Evolutionary conservation across 2,329 filamentous ascomycete genomes (phyloP).

Genomic region (Lojkania enalia): DNA sequence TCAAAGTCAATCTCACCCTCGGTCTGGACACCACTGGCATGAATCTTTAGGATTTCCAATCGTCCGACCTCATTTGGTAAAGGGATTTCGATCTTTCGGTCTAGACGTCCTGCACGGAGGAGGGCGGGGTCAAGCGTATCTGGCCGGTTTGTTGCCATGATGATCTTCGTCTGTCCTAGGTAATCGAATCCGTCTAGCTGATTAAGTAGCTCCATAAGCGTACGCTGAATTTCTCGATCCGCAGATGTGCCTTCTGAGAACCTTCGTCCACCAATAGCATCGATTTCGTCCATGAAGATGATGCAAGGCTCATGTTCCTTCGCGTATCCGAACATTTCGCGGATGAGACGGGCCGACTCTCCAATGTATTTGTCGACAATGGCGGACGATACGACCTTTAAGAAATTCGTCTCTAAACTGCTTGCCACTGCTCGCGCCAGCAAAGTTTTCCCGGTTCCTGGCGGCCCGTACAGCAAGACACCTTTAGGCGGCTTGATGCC

Average conservation of each 20-base stretch:
- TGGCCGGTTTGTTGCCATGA: slow-evolving; percentile 98
- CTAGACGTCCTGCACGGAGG: slow-evolving; percentile 87
- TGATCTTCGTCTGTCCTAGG: slow-evolving; percentile 99
- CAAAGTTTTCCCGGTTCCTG: slow-evolving; percentile 95
- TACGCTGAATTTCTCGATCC: slow-evolving; percentile 97
- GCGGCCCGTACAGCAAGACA: slow-evolving; percentile 92
- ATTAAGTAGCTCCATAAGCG: slow-evolving; percentile 97
- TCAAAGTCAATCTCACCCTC: slow-evolving; percentile 98
- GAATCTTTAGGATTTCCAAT: slow-evolving; percentile 97
- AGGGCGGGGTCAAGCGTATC: slow-evolving; percentile 94
- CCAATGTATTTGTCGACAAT: slow-evolving; percentile 99
- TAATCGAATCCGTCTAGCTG: slow-evolving; percentile 99
- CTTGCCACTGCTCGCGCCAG: slow-evolving; percentile 93
- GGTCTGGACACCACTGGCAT: slow-evolving; percentile 79
- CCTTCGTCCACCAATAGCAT: slow-evolving; percentile 93
- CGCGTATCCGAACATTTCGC: slow-evolving; percentile 99
- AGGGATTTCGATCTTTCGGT: slow-evolving; percentile 97
- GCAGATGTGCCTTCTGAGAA: slow-evolving; percentile 98
- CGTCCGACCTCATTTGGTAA: slow-evolving; percentile 96
- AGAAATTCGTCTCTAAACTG: slow-evolving; percentile 95
- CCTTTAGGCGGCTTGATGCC: slow-evolving; percentile 99
- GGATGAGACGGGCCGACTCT: slow-evolving; percentile 93
- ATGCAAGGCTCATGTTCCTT: slow-evolving; percentile 99
- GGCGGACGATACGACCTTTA: slow-evolving; percentile 97
- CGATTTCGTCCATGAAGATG: slow-evolving; percentile 99